Evolutionary conservation across 371 early-diverging fungal genomes (phyloP).

Genomic region (Mortierella sp.): DNA sequence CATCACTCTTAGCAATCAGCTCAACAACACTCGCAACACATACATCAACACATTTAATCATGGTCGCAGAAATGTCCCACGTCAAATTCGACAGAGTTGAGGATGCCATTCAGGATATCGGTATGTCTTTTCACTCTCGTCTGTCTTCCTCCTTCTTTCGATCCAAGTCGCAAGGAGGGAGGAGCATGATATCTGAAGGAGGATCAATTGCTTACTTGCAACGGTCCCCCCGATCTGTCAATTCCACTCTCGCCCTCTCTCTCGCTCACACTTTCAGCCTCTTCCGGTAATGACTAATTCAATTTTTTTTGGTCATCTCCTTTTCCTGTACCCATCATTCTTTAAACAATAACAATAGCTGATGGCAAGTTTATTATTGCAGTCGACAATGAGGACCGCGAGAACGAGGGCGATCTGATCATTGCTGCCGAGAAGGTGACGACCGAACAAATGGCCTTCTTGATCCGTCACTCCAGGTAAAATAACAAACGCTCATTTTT

Average conservation of each 20-base stretch:
- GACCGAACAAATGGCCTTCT: constrained; percentile 93
- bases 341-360: constrained; percentile 43
- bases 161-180: too few relatives aligned
- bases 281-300: neutral
- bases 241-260: neutral
- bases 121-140: constrained; percentile 62
- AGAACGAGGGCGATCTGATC: constrained; percentile 98
- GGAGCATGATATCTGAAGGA: neutral
- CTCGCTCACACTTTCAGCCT: neutral
- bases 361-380: constrained; percentile 91
- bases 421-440: constrained; percentile 93
- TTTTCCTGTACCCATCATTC: constrained; percentile 22
- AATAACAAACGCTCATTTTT: neutral
- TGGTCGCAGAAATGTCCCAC: constrained; percentile 47
- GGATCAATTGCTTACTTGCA: neutral
- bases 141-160: neutral
- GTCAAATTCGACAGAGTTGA: constrained; percentile 78
- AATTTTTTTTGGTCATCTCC: constrained; percentile 1
- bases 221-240: too few relatives aligned
- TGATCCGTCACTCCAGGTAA: constrained; percentile 92
- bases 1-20: neutral
- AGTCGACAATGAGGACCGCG: constrained; percentile 97
- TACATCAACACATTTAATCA: constrained; percentile 6
- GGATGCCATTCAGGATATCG: constrained; percentile 80
- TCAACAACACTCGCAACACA: neutral